phyloP scores from a whole-genome alignment of 805 yeast species.

The Candida nanaspora region DNA sequence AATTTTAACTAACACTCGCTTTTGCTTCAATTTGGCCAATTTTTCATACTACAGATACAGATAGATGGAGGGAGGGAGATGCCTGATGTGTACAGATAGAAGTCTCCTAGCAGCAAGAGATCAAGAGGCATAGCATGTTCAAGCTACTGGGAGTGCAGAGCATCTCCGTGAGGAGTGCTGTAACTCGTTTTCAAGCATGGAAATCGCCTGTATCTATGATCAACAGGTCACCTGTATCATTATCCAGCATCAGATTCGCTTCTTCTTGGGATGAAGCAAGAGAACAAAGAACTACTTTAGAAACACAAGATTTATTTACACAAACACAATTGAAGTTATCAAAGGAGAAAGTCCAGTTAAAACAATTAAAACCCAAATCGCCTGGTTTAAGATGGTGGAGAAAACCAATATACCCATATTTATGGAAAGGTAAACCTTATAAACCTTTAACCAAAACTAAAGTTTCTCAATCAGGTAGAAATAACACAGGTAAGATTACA shows the following conservation, averaged over 20 bases:
- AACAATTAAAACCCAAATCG: slow-evolving; percentile 69
- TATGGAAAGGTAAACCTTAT: slow-evolving; percentile 81
- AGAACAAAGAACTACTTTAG: slow-evolving; percentile 59
- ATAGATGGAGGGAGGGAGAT: too few relatives aligned
- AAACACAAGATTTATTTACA: slow-evolving; percentile 66
- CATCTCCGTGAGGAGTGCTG: neutral
- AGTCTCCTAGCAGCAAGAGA: too few relatives aligned
- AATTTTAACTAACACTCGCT: too few relatives aligned
- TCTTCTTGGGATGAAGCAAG: slow-evolving; percentile 20
- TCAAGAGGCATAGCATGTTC: too few relatives aligned
- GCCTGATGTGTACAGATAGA: too few relatives aligned
- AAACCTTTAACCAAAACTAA: slow-evolving; percentile 67
- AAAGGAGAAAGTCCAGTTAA: slow-evolving; percentile 63
- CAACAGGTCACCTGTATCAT: too few relatives aligned
- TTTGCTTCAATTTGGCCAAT: too few relatives aligned
- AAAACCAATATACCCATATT: slow-evolving; percentile 78
- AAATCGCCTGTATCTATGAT: too few relatives aligned
- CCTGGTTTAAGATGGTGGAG: slow-evolving; percentile 89
- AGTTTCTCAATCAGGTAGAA: slow-evolving; percentile 80
- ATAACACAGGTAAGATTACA: slow-evolving; percentile 80
- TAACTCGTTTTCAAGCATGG: too few relatives aligned
- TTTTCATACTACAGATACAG: too few relatives aligned
- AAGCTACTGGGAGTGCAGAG: neutral
- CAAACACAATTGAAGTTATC: slow-evolving; percentile 68
- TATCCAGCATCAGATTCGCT: slow-evolving; percentile 9